Base-by-base conservation (phyloP, 495 filamentous ascomycete species). In the Choiromyces venosus region DNA sequence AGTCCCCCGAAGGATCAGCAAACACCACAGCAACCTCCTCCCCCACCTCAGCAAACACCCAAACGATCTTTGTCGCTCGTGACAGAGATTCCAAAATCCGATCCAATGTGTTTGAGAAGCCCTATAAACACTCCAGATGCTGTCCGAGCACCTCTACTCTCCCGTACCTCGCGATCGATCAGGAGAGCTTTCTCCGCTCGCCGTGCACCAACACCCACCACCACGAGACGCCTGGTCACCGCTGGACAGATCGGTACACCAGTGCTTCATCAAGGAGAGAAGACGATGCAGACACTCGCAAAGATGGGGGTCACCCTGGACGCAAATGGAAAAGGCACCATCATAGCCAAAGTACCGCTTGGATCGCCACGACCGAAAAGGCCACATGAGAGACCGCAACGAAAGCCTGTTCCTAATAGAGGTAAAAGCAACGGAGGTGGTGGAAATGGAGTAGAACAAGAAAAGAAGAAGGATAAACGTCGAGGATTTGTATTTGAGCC, bases 241-340 rank as follows among this genome's bases (percentile, higher is more conserved):
- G 25, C 56, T n/a, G 65, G 66, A 29, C 46, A 67, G 35, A 73
- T 73, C 25, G 56, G 37, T 8, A 66, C 56, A 21, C 72, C 72
- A n/a, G 72, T 73, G 18, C 67, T 73, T 2, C 72, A 73, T 39
- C 67, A 66, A 9, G 67, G 66, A 19, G 44, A 70, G 7, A 70
- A 70, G 29, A 73, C 72, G 9, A 29, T 73, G 21, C 65, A 46
- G n/a, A 38, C 72, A 44, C 52, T 73, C 19, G 72, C 67, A 25
- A 73, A 70, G 46, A 73, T 73, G 72, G 67, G 72, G 29, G 72
- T 73, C 52, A 65, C 44, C 21, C 46, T 73, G 29, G 66, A 61
- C n/a, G 37, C 46, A 56, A 29, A 14, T 56, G 46, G 46, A 56
- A 25, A 56, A 56, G 46, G n/a, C 46, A 29, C n/a, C 1, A 29